These are phyloP conservation scores for Calonectria crousiana DNA, from an alignment of 2,329 filamentous ascomycete species.

Conservation along the genomic window DNA sequence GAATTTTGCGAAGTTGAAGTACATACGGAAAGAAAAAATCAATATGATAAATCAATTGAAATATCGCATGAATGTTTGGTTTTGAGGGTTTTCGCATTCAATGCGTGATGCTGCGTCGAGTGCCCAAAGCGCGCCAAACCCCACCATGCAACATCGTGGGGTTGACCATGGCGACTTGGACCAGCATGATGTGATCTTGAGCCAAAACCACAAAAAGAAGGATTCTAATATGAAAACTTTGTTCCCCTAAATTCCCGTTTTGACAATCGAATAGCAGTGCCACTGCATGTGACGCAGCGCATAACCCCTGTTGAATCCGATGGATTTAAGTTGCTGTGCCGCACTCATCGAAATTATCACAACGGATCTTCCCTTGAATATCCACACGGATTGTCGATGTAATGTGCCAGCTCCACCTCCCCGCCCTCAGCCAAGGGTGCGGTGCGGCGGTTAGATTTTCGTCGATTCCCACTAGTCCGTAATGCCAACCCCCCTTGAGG, in stretches of 20 bases:
- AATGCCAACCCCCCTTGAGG: not conserved
- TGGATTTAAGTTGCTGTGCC: not conserved
- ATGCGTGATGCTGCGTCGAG: not conserved
- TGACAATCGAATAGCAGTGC: not conserved
- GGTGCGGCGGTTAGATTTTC: not conserved
- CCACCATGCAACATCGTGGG: not conserved
- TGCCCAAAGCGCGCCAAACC: not conserved
- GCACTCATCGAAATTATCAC: not conserved
- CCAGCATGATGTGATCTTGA: not conserved
- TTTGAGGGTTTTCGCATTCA: not conserved
- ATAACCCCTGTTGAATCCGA: not conserved
- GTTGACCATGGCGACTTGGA: not conserved
- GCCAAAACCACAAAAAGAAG: not conserved
- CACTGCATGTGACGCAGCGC: not conserved
- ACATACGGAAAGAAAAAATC: not conserved
- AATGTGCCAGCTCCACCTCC: not conserved
- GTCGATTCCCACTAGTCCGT: not conserved
- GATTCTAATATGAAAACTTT: not conserved
- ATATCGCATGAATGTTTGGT: not conserved
- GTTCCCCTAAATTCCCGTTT: not conserved
- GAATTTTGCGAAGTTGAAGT: not conserved
- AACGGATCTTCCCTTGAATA: not conserved
- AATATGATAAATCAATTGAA: not conserved
- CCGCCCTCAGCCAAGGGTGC: not conserved
- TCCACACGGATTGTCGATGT: not conserved